Base-by-base conservation (phyloP, 2,329 filamentous ascomycete genomes). In the Diaporthe sp. region DNA sequence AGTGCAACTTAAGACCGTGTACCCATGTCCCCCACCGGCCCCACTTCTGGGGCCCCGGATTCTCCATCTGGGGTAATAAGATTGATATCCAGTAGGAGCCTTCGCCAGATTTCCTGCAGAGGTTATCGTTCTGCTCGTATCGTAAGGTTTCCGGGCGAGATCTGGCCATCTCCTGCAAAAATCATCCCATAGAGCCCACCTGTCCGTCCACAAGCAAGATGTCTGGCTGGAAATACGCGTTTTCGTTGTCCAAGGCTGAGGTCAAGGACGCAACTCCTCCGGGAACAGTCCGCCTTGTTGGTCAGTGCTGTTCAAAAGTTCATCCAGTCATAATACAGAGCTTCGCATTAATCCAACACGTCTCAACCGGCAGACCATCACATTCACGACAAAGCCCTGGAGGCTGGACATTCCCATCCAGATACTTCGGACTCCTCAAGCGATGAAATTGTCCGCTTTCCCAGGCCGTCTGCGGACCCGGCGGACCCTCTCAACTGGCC, bases 11-110 rank as follows among this genome's bases (percentile, higher is more conserved):
- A 66, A 35, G 44, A 66, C 27, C 19, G 42, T 30, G 61, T 27
- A 50, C 61, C 63, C 63, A 13, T 51, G 63, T 51, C 63, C 63
- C 63, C 44, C 63, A 66, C 63, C 63, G 63, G 63, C 63, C 44
- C 63, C 63, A 66, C 63, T 22, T 27, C 44, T 66, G 30, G 30
- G 44, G 63, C 63, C 44, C 63, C 63, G 22, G 44, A 66, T 66
- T 66, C 44, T 32, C 19, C 44, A 39, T 66, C 63, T 50, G 63
- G 63, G 63, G 63, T 66, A 66, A 66, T 51, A 51, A 66, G 44
- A 51, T 51, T 51, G 63, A 66, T 37, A 51, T 51, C 63, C 63
- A 51, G 30, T 32, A 50, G 61, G 30, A 51, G 22, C 44, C 42
- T 63, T 63, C 61, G 19, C 25, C 30, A 4, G 22, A 13, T 25